These are phyloP conservation scores for Echinochloa phyllopogon DNA, from an alignment of 176 grass and related monocot species.

Conservation along the genomic window DNA sequence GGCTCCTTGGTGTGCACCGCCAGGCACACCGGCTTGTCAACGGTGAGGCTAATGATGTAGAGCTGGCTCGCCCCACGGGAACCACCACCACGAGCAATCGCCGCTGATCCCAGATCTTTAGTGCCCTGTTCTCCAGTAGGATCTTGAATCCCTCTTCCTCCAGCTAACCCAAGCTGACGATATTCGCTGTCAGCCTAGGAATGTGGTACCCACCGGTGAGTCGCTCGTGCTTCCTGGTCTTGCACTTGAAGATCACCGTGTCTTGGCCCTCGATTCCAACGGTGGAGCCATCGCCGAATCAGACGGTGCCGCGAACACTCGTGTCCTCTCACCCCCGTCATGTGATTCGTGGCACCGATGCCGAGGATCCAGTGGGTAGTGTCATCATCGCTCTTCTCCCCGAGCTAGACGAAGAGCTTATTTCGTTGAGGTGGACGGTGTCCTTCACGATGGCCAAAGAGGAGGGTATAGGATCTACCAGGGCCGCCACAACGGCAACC, in stretches of 20 bases:
- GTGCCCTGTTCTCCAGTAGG: fast-evolving
- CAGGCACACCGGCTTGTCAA: neutral
- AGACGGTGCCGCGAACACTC: no score
- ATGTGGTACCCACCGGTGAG: neutral
- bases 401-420: neutral
- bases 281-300: neutral
- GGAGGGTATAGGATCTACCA: no score
- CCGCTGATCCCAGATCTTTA: neutral
- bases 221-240: neutral
- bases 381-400: neutral
- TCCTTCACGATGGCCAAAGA: no score
- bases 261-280: neutral
- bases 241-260: neutral
- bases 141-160: neutral
- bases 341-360: neutral
- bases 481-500: no score
- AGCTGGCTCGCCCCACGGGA: neutral
- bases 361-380: neutral
- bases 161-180: neutral
- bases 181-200: neutral
- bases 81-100: neutral
- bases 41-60: neutral
- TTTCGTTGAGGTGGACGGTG: neutral
- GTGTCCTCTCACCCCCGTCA: no score
- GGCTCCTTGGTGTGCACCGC: neutral